phyloP scores from a whole-genome alignment of 441 rosid species.

The Populus hybrid region DNA sequence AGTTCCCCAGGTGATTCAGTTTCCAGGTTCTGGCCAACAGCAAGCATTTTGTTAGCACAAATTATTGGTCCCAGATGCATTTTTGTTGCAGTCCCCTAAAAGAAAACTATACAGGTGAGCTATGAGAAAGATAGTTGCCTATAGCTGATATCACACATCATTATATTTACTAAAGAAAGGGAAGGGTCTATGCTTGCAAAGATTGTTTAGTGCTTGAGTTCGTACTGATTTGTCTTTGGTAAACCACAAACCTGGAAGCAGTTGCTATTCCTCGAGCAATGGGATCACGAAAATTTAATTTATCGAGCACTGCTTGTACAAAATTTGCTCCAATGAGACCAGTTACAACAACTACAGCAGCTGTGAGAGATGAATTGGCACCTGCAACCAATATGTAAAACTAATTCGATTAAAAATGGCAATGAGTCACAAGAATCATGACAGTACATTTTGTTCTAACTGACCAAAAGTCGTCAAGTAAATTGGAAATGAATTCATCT shows the following conservation, averaged over 20 bases:
- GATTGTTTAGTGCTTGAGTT: not conserved
- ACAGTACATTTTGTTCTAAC: not conserved
- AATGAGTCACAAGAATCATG: conserved; percentile 2
- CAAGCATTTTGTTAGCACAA: not conserved
- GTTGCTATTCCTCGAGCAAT: conserved; percentile 95
- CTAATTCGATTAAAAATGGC: not conserved
- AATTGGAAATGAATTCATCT: not conserved
- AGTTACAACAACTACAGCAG: conserved; percentile 89
- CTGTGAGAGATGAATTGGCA: conserved; percentile 85
- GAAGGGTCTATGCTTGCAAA: not conserved
- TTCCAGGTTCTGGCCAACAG: not conserved
- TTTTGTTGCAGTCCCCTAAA: not conserved
- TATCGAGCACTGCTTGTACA: conserved; percentile 78
- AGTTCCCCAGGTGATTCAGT: not conserved
- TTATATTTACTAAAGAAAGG: not conserved
- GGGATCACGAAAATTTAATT: conserved; percentile 66
- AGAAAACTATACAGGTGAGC: not conserved
- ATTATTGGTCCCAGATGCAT: not conserved
- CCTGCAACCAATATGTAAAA: conserved; percentile 38
- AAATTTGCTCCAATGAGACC: conserved; percentile 92
- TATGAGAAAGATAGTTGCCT: not conserved
- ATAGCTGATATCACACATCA: not conserved
- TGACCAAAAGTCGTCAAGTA: not conserved
- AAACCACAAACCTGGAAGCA: conserved; percentile 69
- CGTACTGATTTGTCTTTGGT: not conserved